Percentiles rank a stretch among this genome's conserved stretches.
phyloP scores from a whole-genome alignment of 257 asterid genomes.

The Solanum chaucha region DNA sequence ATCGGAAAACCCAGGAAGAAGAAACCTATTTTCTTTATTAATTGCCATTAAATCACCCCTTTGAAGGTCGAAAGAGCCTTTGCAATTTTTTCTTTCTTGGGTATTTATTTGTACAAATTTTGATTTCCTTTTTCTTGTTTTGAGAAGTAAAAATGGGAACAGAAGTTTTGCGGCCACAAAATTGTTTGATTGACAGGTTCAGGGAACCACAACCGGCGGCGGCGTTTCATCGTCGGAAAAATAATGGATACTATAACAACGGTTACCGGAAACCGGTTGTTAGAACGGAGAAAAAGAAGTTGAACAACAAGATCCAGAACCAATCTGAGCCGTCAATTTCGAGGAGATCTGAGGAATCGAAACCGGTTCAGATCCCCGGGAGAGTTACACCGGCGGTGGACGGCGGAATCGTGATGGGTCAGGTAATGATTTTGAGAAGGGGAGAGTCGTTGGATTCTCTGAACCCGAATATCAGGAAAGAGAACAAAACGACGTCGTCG shows the following conservation, averaged over 20 bases:
- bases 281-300: conserved; percentile 13
- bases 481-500: background rate
- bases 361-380: background rate
- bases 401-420: background rate
- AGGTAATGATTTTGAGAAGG: conserved; percentile 12
- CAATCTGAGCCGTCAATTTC: background rate
- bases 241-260: background rate
- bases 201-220: background rate
- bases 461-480: conserved; percentile 15
- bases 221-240: conserved; percentile 15
- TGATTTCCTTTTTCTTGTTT: background rate
- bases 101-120: background rate
- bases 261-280: conserved; percentile 6
- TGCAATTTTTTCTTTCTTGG: background rate
- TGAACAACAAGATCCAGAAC: background rate
- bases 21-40: background rate
- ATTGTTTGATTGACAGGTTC: conserved; percentile 19
- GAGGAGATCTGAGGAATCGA: conserved; percentile 6
- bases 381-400: background rate
- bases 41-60: background rate
- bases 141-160: conserved; percentile 23
- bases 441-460: conserved; percentile 47
- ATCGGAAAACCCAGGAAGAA: background rate
- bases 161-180: conserved; percentile 36
- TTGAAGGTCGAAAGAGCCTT: background rate